Base-by-base conservation (phyloP, 768 basidiomycete species). In the Pulveroboletus frians region DNA sequence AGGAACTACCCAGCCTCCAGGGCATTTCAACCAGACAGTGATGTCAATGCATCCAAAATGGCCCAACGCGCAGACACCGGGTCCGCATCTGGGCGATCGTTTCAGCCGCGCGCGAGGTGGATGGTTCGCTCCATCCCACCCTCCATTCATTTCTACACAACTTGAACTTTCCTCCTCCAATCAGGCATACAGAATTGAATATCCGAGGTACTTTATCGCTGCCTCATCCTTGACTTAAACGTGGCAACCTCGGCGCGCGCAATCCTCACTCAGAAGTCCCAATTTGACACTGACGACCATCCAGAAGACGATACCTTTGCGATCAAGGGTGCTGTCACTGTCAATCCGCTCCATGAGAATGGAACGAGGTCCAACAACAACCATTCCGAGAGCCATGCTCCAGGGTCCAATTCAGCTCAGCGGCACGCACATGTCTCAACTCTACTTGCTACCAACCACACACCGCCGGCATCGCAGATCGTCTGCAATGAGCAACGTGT, bases 361-460 rank as follows among this genome's bases (percentile, higher is more conserved):
- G 63, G 63, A 64, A 65, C 55, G 52, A 53, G 52, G 59, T 44
- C 53, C 46, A 38, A 34, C 47, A 45, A 38, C 53, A 53, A 54
- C 55, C 56, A 51, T 42, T 55, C 44, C 50, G 62, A 39, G 50
- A 36, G 47, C 53, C 62, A 64, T 43, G 54, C 55, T 50, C 43
- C 59, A 63, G 62, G 62, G 59, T 62, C 55, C 50, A 38, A 43
- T 59, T 61, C 53, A 44, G 50, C 56, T 54, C 62, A 63, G 60
- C 60, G 62, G 53, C 51, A 36, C 23, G 36, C 55, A 43, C 59
- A 59, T 46, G 54, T 53, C 39, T 39, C 53, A 39, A 42, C 53
- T 53, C 48, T 51, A 47, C 54, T 46, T 41, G 20, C 49, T 46
- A 35, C 32, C 51, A 48, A 50, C 54, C 55, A 63, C 53, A 54